Percentiles rank a stretch among this genome's conserved stretches.
phyloP scores from a whole-genome alignment of 2,329 filamentous ascomycete species.

The Fusarium haematococcum region DNA sequence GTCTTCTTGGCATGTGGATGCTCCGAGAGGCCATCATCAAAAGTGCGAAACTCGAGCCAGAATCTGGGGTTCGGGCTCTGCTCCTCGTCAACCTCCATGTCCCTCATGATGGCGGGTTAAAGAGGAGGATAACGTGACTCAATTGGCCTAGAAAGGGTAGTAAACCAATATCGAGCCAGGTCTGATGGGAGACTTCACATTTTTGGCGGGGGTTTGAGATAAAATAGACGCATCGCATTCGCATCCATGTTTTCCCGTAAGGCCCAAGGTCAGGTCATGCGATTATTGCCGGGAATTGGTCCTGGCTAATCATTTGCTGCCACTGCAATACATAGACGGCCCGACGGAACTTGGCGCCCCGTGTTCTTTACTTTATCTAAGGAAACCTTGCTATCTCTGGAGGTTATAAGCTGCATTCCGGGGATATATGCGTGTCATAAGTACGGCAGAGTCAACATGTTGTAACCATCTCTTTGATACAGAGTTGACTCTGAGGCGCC shows the following conservation, averaged over 20 bases:
- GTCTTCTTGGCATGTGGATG: constrained; percentile 2
- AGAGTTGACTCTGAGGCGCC: not conserved
- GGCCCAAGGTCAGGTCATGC: constrained; percentile 28
- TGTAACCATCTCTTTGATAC: not conserved
- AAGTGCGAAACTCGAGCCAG: constrained; percentile 60
- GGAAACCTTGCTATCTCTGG: not conserved
- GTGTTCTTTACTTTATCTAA: not conserved
- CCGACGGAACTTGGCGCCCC: not conserved
- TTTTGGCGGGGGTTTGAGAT: constrained; percentile 19
- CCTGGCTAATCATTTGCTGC: constrained; percentile 25
- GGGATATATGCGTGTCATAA: not conserved
- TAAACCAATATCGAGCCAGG: not conserved
- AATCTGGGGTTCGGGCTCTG: constrained; percentile 49
- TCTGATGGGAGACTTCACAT: not conserved
- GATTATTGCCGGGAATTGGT: constrained; percentile 32
- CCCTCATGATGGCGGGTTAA: constrained; percentile 32
- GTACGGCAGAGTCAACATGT: not conserved
- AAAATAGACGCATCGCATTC: constrained; percentile 21
- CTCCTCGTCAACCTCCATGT: constrained; percentile 36
- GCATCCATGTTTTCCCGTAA: constrained; percentile 23
- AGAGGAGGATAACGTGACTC: not conserved
- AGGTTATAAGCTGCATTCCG: not conserved
- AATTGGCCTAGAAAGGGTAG: constrained; percentile 7
- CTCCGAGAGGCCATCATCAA: constrained; percentile 54
- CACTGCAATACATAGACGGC: not conserved